phyloP scores from a whole-genome alignment of 106 monocot species.

The Platanthera zijinensis region DNA sequence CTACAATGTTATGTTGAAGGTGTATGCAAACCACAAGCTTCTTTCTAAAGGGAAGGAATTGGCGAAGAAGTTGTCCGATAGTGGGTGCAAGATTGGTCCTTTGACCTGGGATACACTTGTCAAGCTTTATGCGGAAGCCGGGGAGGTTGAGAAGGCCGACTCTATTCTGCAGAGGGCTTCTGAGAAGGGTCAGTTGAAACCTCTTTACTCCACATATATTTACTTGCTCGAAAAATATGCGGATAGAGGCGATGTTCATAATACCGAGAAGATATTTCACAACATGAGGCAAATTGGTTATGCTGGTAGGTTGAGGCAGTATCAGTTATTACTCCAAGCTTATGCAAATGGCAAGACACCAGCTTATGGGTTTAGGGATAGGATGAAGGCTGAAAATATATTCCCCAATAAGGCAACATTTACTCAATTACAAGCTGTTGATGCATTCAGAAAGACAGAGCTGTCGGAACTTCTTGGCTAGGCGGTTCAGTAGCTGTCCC shows the following conservation, averaged over 20 bases:
- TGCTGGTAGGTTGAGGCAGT: slow-evolving; percentile 43
- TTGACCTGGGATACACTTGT: slow-evolving; percentile 56
- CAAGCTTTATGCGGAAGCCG: slow-evolving; percentile 49
- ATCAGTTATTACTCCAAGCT: slow-evolving; percentile 53
- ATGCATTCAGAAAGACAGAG: slow-evolving; percentile 43
- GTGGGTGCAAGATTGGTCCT: slow-evolving; percentile 46
- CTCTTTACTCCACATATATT: slow-evolving; percentile 43
- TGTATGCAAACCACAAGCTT: slow-evolving; percentile 71
- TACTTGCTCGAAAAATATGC: slow-evolving; percentile 49
- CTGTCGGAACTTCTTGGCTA: slow-evolving; percentile 40
- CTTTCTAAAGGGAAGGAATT: slow-evolving; percentile 61
- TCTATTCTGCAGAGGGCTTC: slow-evolving; percentile 47
- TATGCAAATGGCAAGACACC: slow-evolving; percentile 63
- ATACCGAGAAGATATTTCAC: slow-evolving; percentile 68
- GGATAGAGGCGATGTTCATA: slow-evolving; percentile 57
- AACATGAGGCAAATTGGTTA: slow-evolving; percentile 47
- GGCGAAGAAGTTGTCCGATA: slow-evolving; percentile 49
- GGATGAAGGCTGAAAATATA: slow-evolving; percentile 82
- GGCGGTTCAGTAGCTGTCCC: too few species aligned
- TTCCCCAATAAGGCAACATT: slow-evolving; percentile 43
- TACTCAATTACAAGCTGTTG: slow-evolving; percentile 27
- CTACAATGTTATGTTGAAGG: slow-evolving; percentile 53
- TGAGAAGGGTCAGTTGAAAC: slow-evolving; percentile 37
- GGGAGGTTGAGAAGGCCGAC: slow-evolving; percentile 79
- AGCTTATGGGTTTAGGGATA: slow-evolving; percentile 82